Base-by-base conservation (phyloP, 768 basidiomycete genomes). In the Naganishia kalamii region DNA sequence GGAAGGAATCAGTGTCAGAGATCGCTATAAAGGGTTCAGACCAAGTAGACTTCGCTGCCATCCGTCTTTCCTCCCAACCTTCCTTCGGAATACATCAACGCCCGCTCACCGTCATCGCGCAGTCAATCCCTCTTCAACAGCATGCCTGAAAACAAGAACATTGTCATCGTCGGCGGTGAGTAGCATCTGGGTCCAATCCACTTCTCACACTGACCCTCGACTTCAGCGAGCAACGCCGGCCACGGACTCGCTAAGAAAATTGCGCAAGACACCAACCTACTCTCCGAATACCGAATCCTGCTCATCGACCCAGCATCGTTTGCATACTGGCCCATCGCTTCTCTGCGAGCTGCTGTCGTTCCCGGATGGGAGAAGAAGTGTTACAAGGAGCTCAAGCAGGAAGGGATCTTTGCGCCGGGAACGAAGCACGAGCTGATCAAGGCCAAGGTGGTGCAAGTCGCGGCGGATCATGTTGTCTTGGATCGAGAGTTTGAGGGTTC, bases 91-190 rank as follows among this genome's bases (percentile, higher is more conserved):
- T n/a, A n/a, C n/a, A n/a, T n/a, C n/a, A n/a, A n/a, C n/a, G n/a
- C n/a, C n/a, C n/a, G n/a, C n/a, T n/a, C n/a, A n/a, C n/a, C n/a
- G n/a, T n/a, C n/a, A n/a, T n/a, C n/a, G n/a, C n/a, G n/a, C n/a
- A n/a, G n/a, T n/a, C n/a, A n/a, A n/a, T n/a, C n/a, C n/a, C n/a
- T n/a, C n/a, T n/a, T n/a, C n/a, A n/a, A n/a, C 29, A 51, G 35
- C 50, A 71, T 71, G 72, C 66, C 69, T 6, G 63, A 72, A 8
- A 52, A 47, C 46, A 68, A 74, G 67, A 77, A 77, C 67, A 70
- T 77, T 54, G 69, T 77, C 29, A 74, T 76, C 65, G 68, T 77
- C 33, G 76, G 76, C 19, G 75, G 74, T 70, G 29, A 63, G 71
- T 67, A 43, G 21, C 33, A 61, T 43, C n/a, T 47, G 17, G 17